These are phyloP conservation scores for Delphinella strobiligena DNA, from an alignment of 2,329 filamentous ascomycete genomes.

Conservation along the genomic window DNA sequence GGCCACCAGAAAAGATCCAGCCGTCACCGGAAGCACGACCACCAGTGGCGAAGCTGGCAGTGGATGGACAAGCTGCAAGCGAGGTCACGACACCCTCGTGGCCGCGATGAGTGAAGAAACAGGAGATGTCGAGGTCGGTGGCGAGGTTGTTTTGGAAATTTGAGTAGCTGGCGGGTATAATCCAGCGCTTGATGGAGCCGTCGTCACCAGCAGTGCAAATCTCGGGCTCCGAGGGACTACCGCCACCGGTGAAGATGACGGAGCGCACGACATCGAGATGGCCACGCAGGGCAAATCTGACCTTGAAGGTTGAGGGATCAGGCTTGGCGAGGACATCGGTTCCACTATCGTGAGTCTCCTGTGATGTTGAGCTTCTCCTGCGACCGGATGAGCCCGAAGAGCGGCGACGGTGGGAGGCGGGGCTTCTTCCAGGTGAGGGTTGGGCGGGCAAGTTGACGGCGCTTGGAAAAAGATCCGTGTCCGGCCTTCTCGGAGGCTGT, in stretches of 20 bases:
- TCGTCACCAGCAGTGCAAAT: conserved; percentile 95
- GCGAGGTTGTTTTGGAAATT: conserved; percentile 43
- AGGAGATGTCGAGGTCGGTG: conserved; percentile 79
- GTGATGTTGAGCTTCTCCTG: conserved; percentile 49
- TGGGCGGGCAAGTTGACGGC: conserved; percentile 68
- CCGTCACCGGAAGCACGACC: conserved; percentile 82
- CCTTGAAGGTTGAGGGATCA: conserved; percentile 74
- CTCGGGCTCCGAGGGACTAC: conserved; percentile 88
- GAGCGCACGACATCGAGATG: conserved; percentile 89
- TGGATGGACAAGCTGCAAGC: conserved; percentile 75
- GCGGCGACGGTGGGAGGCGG: conserved; percentile 63
- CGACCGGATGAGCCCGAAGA: conserved; percentile 54
- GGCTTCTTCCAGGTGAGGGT: conserved; percentile 57
- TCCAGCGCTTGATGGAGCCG: conserved; percentile 91
- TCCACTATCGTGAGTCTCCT: conserved; percentile 45
- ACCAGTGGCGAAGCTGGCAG: conserved; percentile 70
- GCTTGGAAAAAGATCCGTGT: conserved; percentile 77
- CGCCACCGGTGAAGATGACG: conserved; percentile 92
- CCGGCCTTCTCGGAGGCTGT: conserved; percentile 54
- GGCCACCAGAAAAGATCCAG: conserved; percentile 96
- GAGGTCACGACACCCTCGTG: conserved; percentile 84
- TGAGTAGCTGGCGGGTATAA: conserved; percentile 73
- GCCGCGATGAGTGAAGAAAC: conserved; percentile 90
- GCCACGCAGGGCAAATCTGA: conserved; percentile 80
- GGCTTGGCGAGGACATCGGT: conserved; percentile 35